Evolutionary conservation across 2,329 filamentous ascomycete genomes (phyloP), one percentile per base, ranked within the genome.

Genomic region (Claviceps digitariae): DNA sequence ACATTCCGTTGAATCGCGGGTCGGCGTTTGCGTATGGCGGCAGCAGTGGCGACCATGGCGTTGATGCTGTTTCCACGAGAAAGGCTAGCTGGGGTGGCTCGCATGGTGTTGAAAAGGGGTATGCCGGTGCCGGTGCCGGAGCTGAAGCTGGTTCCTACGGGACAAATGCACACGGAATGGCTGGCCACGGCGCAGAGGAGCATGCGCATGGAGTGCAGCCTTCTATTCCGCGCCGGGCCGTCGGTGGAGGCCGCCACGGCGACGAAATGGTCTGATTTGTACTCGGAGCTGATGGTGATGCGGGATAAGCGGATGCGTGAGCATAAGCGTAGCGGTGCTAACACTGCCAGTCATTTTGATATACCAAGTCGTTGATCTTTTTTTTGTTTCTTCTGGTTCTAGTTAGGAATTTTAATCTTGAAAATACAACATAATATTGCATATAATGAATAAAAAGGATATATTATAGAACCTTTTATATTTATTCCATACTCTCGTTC

Each of bases 1-100:
- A 86, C 62, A 76, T 86, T 34, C 82, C 83, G 20, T 72, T 86
- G 5, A 76, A 79, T 58, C 75, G 82, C 21, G 71, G 74, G 1
- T 51, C 54, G 9, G 51, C 49, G 7, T 57, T 57, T 34, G n/a
- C 46, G 17, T 57, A 56, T 23, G 47, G 50, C 25, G 20, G 52
- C 2, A 48, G 50, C 25, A 17, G 52, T 2, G 51, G 44, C n/a
- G 49, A 38, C 4, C 51, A 54, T 9, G 15, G 27, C 17, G 27
- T 29, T 20, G 45, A 57, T 52, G 55, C 54, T 4, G 54, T 54
- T 1, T 55, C 53, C 12, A 57, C 53, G 17, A 53, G 45, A 23
- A 53, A 51, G 17, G 55, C 55, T 2, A 25, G 49, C 38, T 55
- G 54, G 55, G 43, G 48, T 0, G 52, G 34, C 3, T 40, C 49